These are phyloP conservation scores for Colletotrichum australisinense DNA, from an alignment of 2,329 filamentous ascomycete genomes.

Conservation along the genomic window DNA sequence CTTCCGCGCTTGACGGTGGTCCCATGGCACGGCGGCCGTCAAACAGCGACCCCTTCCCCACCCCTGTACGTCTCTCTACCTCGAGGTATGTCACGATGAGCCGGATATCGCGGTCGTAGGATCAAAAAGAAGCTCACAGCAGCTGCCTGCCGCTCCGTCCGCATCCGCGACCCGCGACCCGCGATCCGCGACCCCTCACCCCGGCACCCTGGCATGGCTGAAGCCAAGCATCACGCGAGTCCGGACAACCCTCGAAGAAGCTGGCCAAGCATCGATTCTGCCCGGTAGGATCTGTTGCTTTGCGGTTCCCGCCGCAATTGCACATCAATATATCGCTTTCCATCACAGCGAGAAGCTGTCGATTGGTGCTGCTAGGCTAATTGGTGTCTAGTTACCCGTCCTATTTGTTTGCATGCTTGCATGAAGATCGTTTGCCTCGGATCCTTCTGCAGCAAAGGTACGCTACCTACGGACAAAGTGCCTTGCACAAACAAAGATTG, in stretches of 20 bases:
- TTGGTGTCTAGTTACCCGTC: neutral
- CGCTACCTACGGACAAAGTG: too few relatives aligned
- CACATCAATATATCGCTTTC: neutral
- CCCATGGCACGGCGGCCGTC: neutral
- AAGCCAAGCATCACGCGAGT: neutral
- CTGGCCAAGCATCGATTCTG: slow-evolving; percentile 21
- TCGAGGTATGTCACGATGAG: neutral
- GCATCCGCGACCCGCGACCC: too few relatives aligned
- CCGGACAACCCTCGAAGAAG: neutral
- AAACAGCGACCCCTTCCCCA: neutral
- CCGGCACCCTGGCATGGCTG: neutral
- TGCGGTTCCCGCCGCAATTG: neutral
- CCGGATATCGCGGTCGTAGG: neutral
- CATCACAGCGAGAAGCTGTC: neutral
- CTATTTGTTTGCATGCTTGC: neutral
- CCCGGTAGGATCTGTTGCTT: slow-evolving; percentile 10
- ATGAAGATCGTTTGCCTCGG: neutral
- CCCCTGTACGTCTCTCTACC: too few relatives aligned
- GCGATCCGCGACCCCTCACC: neutral
- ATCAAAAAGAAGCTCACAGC: neutral
- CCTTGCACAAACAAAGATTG: neutral
- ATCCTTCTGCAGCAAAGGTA: neutral
- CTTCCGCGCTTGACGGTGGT: neutral
- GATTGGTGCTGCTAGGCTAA: neutral
- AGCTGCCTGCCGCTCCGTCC: neutral